Evolutionary conservation across 176 grass and related monocot species (phyloP).

Genomic region (Rhynchospora breviuscula): DNA sequence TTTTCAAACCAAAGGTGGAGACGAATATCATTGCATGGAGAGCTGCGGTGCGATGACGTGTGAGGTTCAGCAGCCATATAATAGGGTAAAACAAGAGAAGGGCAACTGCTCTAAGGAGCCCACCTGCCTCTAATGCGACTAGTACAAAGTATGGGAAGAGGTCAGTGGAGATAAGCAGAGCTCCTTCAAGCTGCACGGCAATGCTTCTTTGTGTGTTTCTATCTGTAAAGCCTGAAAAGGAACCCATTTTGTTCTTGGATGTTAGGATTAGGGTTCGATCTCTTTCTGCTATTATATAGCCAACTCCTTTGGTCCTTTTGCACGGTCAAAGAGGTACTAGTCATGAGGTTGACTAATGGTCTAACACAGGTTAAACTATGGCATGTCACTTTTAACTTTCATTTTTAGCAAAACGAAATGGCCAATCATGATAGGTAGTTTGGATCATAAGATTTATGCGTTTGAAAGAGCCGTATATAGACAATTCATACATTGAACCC

Average conservation of each 20-base stretch:
- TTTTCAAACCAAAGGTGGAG: constrained; percentile 31
- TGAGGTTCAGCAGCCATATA: constrained; percentile 19
- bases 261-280: background rate
- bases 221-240: background rate
- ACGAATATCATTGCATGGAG: constrained; percentile 47
- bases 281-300: constrained; percentile 6
- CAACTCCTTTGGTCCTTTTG: background rate
- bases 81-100: constrained; percentile 40
- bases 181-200: constrained; percentile 41
- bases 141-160: constrained; percentile 69
- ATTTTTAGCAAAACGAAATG: constrained; percentile 1
- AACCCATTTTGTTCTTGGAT: background rate
- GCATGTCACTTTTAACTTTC: constrained; percentile 6
- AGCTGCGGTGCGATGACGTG: background rate
- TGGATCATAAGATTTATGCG: constrained; percentile 11
- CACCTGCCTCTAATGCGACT: constrained; percentile 51
- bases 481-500: background rate
- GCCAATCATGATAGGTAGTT: constrained; percentile 4
- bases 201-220: constrained; percentile 21
- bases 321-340: background rate
- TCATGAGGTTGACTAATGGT: constrained; percentile 9
- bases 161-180: constrained; percentile 38
- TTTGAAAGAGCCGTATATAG: background rate
- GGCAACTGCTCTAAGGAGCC: constrained; percentile 24
- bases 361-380: background rate